A percentile compares a stretch with the other conserved stretches of the same genome.
phyloP scores from a whole-genome alignment of 1,284 basidiomycete species.

The Apiotrichum porosum region DNA sequence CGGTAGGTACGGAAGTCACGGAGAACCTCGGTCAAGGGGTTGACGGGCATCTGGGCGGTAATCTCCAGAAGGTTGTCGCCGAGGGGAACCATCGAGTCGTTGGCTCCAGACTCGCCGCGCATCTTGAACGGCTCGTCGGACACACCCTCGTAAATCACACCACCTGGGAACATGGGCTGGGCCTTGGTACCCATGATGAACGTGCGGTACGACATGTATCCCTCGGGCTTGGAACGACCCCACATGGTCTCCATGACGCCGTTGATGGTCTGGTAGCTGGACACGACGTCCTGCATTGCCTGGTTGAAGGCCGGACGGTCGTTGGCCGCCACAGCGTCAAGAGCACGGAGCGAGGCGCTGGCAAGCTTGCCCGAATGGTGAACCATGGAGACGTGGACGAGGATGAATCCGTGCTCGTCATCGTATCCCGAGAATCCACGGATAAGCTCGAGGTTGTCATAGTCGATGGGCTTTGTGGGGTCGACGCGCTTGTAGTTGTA shows the following conservation, averaged over 20 bases:
- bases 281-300: constrained; percentile 12
- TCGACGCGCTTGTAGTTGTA: constrained; percentile 21
- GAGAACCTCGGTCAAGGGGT: constrained; percentile 20
- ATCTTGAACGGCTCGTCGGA: constrained; percentile 18
- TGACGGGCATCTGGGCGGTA: constrained; percentile 15
- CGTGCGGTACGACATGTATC: constrained; percentile 13
- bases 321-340: constrained; percentile 11
- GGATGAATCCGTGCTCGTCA: constrained; percentile 20
- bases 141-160: constrained; percentile 21
- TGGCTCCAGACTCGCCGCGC: constrained; percentile 20
- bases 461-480: constrained; percentile 10
- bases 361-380: constrained; percentile 15
- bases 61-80: constrained; percentile 24
- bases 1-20: constrained; percentile 21
- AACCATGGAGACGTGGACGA: constrained; percentile 21
- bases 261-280: constrained; percentile 17
- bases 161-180: constrained; percentile 21
- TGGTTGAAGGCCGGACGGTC: constrained; percentile 13
- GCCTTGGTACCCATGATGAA: constrained; percentile 14
- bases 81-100: constrained; percentile 22
- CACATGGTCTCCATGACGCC: constrained; percentile 20
- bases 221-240: constrained; percentile 20
- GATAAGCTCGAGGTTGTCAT: constrained; percentile 19
- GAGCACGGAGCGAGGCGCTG: constrained; percentile 6
- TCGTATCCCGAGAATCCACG: constrained; percentile 19